These are phyloP conservation scores for Suhomyces coccinellae DNA, from an alignment of 1,139 yeast species.

Conservation along the genomic window DNA sequence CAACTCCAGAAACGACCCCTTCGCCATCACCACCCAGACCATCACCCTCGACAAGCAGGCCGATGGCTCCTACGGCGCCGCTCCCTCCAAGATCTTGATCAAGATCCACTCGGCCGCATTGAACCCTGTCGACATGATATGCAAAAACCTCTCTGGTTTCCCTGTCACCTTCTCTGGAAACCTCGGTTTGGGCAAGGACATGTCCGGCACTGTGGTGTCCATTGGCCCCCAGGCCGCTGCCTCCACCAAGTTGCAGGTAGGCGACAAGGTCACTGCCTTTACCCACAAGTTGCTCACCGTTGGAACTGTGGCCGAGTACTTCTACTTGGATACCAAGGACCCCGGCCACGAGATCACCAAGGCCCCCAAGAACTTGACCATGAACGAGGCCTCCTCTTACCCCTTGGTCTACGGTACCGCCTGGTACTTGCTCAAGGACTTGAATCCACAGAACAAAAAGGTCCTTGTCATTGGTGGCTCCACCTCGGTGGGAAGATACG, in stretches of 20 bases:
- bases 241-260: conserved; percentile 42
- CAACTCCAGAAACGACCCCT: conserved; percentile 14
- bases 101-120: conserved; percentile 59
- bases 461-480: conserved; percentile 73
- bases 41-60: conserved; percentile 28
- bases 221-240: conserved; percentile 49
- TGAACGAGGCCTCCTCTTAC: conserved; percentile 60
- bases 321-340: conserved; percentile 47
- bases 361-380: conserved; percentile 49
- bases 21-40: conserved; percentile 15
- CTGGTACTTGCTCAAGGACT: conserved; percentile 36
- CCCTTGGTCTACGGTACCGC: conserved; percentile 63
- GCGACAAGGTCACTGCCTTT: conserved; percentile 68
- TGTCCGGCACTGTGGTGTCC: conserved; percentile 60
- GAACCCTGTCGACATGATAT: conserved; percentile 67
- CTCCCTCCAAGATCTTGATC: conserved; percentile 52
- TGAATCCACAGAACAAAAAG: conserved; percentile 28
- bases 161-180: conserved; percentile 24
- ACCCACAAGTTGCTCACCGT: conserved; percentile 43
- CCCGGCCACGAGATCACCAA: conserved; percentile 36
- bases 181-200: conserved; percentile 70
- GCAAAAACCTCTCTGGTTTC: conserved; percentile 36
- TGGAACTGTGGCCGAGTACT: conserved; percentile 53
- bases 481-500: conserved; percentile 67
- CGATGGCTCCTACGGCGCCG: conserved; percentile 35